These are phyloP conservation scores for Prototheca wickerhamii DNA, from an alignment of 163 green algal genomes.

Conservation along the genomic window DNA sequence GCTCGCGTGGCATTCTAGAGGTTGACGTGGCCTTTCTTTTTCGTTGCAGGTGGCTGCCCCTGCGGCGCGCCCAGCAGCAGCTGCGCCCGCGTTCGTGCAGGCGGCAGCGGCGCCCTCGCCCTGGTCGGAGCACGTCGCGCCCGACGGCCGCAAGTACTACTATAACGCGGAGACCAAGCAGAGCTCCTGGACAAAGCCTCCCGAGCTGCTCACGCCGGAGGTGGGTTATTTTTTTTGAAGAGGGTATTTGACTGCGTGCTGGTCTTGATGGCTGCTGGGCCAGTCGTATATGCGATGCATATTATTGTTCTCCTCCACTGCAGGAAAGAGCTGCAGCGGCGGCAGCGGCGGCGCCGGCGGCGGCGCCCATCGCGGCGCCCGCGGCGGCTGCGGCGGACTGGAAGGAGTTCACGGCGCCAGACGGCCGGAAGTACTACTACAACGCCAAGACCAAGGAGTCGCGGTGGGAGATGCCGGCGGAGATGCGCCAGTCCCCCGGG, in stretches of 20 bases:
- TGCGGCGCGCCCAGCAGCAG: background rate
- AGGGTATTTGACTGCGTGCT: constrained; percentile 7
- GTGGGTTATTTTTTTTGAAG: background rate
- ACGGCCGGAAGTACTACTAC: constrained; percentile 71
- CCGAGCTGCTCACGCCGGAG: constrained; percentile 40
- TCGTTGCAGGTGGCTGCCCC: background rate
- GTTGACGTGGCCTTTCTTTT: too few relatives aligned
- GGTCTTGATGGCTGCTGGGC: constrained; percentile 5
- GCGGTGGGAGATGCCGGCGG: constrained; percentile 35
- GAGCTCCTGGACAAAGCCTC: constrained; percentile 70
- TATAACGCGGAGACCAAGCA: constrained; percentile 69
- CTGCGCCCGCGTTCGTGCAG: background rate
- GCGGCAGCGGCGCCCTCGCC: background rate
- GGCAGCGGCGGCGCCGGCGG: background rate
- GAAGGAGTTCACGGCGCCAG: constrained; percentile 58
- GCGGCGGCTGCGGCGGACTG: constrained; percentile 24
- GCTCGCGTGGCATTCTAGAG: too few relatives aligned
- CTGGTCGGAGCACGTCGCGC: constrained; percentile 77
- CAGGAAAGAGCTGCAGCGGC: background rate
- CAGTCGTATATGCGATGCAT: background rate
- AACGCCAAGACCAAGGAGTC: constrained; percentile 57
- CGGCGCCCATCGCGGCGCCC: background rate
- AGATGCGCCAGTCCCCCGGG: constrained; percentile 16
- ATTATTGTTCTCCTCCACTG: background rate
- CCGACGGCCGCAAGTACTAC: constrained; percentile 80